Base-by-base conservation (phyloP, 2,329 filamentous ascomycete species). In the Colletotrichum sp. region DNA sequence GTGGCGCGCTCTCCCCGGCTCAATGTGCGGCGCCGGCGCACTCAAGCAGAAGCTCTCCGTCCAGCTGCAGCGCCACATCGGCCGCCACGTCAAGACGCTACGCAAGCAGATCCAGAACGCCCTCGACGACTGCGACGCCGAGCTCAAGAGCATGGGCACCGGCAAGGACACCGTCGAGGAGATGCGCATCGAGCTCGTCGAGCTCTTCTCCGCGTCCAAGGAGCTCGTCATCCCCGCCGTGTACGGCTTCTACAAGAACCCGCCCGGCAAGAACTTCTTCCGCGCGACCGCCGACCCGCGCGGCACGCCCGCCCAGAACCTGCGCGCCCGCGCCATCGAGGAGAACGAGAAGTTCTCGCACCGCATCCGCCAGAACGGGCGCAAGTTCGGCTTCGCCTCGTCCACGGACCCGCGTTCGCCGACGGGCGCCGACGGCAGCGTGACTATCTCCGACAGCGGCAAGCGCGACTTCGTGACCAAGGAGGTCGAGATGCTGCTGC, bases 231-330 rank as follows among this genome's bases (percentile, higher is more conserved):
- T 88, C 2, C 88, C 88, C 5, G 88, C 89, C 52, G 87, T 90
- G 30, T 88, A 90, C 69, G 89, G 88, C 66, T 89, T 89, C 82
- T 90, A 90, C 85, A 90, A 90, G 84, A 90, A 90, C 75, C 88
- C 88, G 0, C 88, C 89, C 18, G 87, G 87, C 72, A 88, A 89
- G 79, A 85, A 83, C 69, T 90, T 90, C 83, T 90, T 90, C 79
- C 85, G 88, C 8, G 84, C 87, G 10, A 87, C 88, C 13, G 88
- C 87, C 4, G 87, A 85, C 59, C 86, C 88, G 15, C 87, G 87
- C 74, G 89, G 88, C 28, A 90, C 88, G 1, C 89, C 88, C 1
- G 85, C 88, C 0, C 88, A 89, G 72, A 89, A 90, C 78, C 83
- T 90, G 8, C 86, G 88, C 8, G 89, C 88, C 5, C 87, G 89